Base-by-base conservation (phyloP, 768 basidiomycete species). In the Plicaturopsis crispa region DNA sequence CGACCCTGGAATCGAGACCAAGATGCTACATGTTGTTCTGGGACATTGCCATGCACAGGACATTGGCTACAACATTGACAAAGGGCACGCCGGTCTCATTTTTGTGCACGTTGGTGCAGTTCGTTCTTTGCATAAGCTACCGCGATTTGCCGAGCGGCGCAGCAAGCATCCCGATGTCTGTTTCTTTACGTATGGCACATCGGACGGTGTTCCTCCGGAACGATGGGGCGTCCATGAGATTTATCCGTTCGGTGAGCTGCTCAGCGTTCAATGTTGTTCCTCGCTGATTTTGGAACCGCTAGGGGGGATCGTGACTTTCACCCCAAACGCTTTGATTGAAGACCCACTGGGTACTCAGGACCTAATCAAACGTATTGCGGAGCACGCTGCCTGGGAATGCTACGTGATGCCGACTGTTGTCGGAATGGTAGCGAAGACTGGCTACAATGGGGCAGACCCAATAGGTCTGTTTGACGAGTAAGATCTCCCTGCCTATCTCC, bases 231-330 rank as follows among this genome's bases (percentile, higher is more conserved):
- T 85, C 6, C 66, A 69, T 22, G 79, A 80, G 44, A 70, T 88
- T 8, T 86, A 74, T 49, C 80, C 80, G 26, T 54, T 73, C 40
- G 85, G 85, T 84, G 50, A 35, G 70, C 55, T 10, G 12, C 19
- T 14, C 26, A 3, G 2, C 6, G 17, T 18, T 39, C 4, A 10
- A 16, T 11, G 19, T 38, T 16, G 14, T 24, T 45, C 20, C 47
- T 32, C 13, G 8, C 22, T 28, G 19, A 24, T 36, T 21, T 42
- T 17, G 11, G 7, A 19, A 13, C 20, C 24, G 40, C 4, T 41
- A 88, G 86, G 86, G 34, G 86, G 86, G 3, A 57, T 88, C 44
- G 68, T 78, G 2, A 84, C 84, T 2, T 82, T 88, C 42, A 80
- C 78, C 13, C 69, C 84, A 1, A 61, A 61, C 38, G 80, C 75